Evolutionary conservation across 2,329 filamentous ascomycete species (phyloP).

Genomic region (Gnomoniopsis sp.): DNA sequence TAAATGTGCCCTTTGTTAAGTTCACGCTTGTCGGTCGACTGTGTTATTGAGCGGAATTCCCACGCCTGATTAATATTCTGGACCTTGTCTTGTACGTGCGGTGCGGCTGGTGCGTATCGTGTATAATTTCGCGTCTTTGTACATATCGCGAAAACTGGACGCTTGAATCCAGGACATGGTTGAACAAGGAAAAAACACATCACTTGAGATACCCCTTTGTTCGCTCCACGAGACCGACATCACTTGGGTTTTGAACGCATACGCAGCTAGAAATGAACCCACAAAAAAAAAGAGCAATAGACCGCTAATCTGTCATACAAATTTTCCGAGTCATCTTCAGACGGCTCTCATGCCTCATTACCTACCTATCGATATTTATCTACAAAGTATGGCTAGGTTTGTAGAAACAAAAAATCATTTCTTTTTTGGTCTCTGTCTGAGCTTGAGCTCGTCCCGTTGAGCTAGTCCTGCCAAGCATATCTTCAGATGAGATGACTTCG

Average conservation of each 20-base stretch:
- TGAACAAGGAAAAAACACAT: neutral
- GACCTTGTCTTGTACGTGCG: neutral
- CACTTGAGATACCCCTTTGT: neutral
- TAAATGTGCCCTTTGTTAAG: neutral
- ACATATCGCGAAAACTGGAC: no score
- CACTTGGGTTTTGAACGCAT: neutral
- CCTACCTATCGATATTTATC: no score
- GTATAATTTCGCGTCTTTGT: no score
- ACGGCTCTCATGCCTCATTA: no score
- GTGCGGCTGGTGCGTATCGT: neutral
- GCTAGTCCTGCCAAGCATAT: neutral
- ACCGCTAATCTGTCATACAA: neutral
- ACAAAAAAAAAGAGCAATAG: neutral
- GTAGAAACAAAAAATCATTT: neutral
- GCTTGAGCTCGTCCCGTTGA: neutral
- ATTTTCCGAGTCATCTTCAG: no score
- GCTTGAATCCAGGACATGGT: neutral
- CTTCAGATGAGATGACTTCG: slow-evolving; percentile 12
- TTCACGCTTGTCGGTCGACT: neutral
- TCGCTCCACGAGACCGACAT: neutral
- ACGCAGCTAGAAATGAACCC: neutral
- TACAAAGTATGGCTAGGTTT: neutral
- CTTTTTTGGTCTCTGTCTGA: neutral
- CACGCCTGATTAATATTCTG: neutral
- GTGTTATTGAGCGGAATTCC: neutral